A percentile compares a stretch with the other conserved stretches of the same genome.
These are phyloP conservation scores for Harringtonia lauricola DNA, from an alignment of 2,329 filamentous ascomycete species.

Conservation along the genomic window DNA sequence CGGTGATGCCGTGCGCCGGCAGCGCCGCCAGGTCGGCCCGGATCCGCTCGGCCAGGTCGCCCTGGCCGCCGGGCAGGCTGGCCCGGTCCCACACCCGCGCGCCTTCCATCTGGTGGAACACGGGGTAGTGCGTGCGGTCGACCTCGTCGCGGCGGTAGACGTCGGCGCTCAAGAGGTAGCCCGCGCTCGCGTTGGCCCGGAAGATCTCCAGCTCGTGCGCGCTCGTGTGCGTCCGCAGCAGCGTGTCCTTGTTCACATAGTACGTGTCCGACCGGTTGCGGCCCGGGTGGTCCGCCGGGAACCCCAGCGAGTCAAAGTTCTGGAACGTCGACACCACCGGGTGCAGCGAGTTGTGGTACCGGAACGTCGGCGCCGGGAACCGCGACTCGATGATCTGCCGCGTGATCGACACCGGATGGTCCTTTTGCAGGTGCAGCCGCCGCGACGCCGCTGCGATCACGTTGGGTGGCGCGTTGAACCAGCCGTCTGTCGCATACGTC, in stretches of 20 bases:
- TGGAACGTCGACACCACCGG: constrained; percentile 76
- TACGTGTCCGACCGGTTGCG: constrained; percentile 86
- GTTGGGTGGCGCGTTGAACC: constrained; percentile 73
- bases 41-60: constrained; percentile 54
- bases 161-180: constrained; percentile 83
- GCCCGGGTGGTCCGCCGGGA: constrained; percentile 78
- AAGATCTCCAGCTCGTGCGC: constrained; percentile 85
- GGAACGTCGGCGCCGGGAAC: constrained; percentile 64
- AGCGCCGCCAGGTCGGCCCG: constrained; percentile 59
- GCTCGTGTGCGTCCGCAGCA: constrained; percentile 87
- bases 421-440: constrained; percentile 75
- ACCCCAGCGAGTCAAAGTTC: constrained; percentile 96
- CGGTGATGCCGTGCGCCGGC: constrained; percentile 61
- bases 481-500: constrained; percentile 58
- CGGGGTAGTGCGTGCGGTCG: constrained; percentile 87
- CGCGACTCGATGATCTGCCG: constrained; percentile 84
- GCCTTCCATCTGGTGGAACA: constrained; percentile 98
- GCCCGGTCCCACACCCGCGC: constrained; percentile 75
- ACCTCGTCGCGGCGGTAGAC: constrained; percentile 94
- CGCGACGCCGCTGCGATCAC: constrained; percentile 67
- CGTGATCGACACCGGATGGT: constrained; percentile 87
- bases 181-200: constrained; percentile 57
- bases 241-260: constrained; percentile 76
- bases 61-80: constrained; percentile 32
- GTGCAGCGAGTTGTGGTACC: constrained; percentile 65